A percentile compares a stretch with the other conserved stretches of the same genome.
phyloP scores from a whole-genome alignment of 345 rosid genomes.

The Heritiera fomes region DNA sequence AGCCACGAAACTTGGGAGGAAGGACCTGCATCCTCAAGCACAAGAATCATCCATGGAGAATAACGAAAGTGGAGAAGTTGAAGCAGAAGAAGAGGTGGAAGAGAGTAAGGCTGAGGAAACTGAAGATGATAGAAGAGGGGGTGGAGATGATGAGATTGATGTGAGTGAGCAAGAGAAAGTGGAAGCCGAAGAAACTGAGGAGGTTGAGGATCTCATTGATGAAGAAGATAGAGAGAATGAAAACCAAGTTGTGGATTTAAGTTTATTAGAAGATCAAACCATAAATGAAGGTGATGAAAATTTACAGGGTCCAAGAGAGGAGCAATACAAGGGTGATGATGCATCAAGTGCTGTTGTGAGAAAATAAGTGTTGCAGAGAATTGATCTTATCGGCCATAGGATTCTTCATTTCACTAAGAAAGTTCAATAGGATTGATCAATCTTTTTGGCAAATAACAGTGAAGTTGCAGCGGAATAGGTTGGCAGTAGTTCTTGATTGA shows the following conservation, averaged over 20 bases:
- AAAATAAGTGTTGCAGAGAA: background rate
- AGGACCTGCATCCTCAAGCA: constrained; percentile 35
- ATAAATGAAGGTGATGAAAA: constrained; percentile 17
- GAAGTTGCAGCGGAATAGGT: background rate
- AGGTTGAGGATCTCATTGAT: constrained; percentile 59
- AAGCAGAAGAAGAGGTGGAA: constrained; percentile 28
- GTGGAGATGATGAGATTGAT: constrained; percentile 35
- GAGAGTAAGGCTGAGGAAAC: constrained; percentile 22
- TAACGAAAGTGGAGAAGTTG: constrained; percentile 22
- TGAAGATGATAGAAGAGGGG: constrained; percentile 32
- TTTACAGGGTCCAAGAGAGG: constrained; percentile 20
- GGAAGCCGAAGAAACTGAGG: constrained; percentile 53
- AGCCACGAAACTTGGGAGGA: constrained; percentile 51
- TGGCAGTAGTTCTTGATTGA: background rate
- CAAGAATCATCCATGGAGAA: constrained; percentile 7
- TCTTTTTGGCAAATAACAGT: background rate
- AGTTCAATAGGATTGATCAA: background rate
- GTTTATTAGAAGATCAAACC: constrained; percentile 23
- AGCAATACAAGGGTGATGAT: constrained; percentile 18
- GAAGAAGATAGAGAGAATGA: constrained; percentile 47
- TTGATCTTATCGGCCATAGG: background rate
- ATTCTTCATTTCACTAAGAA: background rate
- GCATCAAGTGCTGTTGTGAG: background rate
- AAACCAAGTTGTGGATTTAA: constrained; percentile 26
- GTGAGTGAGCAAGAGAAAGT: constrained; percentile 43